These are phyloP conservation scores for Baudoinia panamericana DNA, from an alignment of 495 filamentous ascomycete species.

Conservation along the genomic window DNA sequence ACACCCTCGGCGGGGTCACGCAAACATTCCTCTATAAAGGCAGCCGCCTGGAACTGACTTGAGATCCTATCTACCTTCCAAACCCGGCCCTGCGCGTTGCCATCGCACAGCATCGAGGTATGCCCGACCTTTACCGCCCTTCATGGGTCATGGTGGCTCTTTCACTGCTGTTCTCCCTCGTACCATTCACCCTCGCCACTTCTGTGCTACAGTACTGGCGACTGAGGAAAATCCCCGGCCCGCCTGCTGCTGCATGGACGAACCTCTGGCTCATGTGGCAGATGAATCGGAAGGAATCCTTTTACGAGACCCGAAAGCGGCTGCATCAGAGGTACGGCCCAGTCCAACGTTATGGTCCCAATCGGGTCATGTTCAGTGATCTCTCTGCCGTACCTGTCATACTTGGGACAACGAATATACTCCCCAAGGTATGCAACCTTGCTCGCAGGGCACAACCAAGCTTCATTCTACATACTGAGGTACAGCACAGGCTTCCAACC, in stretches of 20 bases:
- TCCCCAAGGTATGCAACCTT: not conserved
- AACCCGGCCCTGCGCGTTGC: no score
- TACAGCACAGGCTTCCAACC: constrained; percentile 1
- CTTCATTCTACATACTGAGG: no score
- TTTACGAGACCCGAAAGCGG: not conserved
- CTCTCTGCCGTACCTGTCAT: not conserved
- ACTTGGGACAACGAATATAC: not conserved
- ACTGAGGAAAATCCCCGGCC: constrained; percentile 1
- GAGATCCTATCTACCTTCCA: no score
- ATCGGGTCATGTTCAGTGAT: constrained; percentile 1
- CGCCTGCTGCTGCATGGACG: not conserved
- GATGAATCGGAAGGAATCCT: not conserved
- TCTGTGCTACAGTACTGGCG: not conserved
- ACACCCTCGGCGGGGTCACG: no score
- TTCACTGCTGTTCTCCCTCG: no score
- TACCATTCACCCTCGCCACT: not conserved
- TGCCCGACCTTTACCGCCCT: no score
- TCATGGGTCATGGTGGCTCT: no score
- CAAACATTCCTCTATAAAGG: no score
- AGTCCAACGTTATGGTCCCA: not conserved
- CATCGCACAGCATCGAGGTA: no score
- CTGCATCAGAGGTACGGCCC: not conserved
- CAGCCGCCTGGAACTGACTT: no score
- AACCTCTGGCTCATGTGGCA: not conserved
- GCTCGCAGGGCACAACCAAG: no score